Base-by-base conservation (phyloP, 106 monocot species). In the Allium cepa region DNA sequence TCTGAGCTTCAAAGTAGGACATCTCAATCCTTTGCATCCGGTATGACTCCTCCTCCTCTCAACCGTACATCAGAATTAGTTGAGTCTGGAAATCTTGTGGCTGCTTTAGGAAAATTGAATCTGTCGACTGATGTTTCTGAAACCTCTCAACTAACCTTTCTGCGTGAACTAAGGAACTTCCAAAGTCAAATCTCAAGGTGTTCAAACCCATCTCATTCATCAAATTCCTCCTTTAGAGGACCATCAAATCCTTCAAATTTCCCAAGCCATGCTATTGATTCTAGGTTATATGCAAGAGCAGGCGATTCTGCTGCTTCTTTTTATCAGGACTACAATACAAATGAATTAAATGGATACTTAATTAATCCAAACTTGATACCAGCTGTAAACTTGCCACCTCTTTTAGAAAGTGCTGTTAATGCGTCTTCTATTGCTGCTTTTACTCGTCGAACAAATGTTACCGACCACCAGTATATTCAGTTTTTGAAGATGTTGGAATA, bases 21-120 rank as follows among this genome's bases (percentile, higher is more conserved):
- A 49, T 71, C 92, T 65, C 85, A 81, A 63, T 79, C 78, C 16
- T 93, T 93, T 83, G 85, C 88, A 17, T 77, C 88, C 73, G 81
- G 85, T 16, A 61, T 79, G 57, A 75, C 81, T 45, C 73, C 83
- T 48, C 79, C 88, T 26, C 56, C 79, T 47, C 75, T 77, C 59
- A 79, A 72, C 72, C 56, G 46, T 69, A 67, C 58, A 14, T 63
- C 83, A 0, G 47, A 62, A 26, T 63, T 64, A 58, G 69, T 60
- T 50, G 90, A 87, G 36, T 57, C 90, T 56, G 78, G 69, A 67
- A 84, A 94, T 79, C 69, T 94, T 76, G 59, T 84, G 18, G 59
- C 82, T 73, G 82, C 87, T 60, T 71, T 94, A 53, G 79, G 84
- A 18, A 71, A 72, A 59, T 80, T 94, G 72, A 84, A 67, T 57